Percentiles rank a stretch among this genome's conserved stretches.
Conservation (phyloP, 2,329 filamentous ascomycete genomes). For the Pseudofabraea citricarpa region DNA sequence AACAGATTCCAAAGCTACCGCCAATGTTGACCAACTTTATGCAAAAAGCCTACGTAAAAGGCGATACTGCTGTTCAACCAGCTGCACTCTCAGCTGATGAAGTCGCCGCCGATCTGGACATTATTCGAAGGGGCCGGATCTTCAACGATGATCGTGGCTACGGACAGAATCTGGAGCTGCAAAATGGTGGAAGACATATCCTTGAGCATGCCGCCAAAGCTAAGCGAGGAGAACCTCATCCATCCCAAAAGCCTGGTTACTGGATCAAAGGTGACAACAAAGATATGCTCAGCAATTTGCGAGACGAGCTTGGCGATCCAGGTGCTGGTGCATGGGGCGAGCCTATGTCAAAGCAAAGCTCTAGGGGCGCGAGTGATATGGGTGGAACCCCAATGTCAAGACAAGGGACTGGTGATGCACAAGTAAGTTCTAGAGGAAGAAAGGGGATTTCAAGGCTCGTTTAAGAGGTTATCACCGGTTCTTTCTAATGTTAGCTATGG, state of each 20-base stretch:
- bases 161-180: constrained; percentile 25
- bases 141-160: constrained; percentile 24
- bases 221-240: constrained; percentile 4
- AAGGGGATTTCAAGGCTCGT: neutral
- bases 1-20: constrained; percentile 26
- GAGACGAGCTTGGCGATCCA: constrained; percentile 4
- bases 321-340: neutral
- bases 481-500: neutral
- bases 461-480: no score
- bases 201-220: constrained; percentile 16
- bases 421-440: constrained; percentile 1
- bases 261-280: constrained; percentile 12
- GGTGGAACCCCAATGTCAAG: constrained; percentile 4
- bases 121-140: constrained; percentile 20
- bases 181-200: constrained; percentile 19
- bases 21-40: constrained; percentile 19
- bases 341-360: constrained; percentile 1
- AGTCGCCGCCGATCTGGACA: constrained; percentile 22
- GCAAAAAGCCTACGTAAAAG: constrained; percentile 20
- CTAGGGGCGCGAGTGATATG: constrained; percentile 1
- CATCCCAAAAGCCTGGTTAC: constrained; percentile 6
- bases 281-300: constrained; percentile 2
- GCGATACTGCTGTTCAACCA: constrained; percentile 14
- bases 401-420: constrained; percentile 3
- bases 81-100: constrained; percentile 20